phyloP scores from a whole-genome alignment of 108 stramenopile species.

The Nitzschia putrida region DNA sequence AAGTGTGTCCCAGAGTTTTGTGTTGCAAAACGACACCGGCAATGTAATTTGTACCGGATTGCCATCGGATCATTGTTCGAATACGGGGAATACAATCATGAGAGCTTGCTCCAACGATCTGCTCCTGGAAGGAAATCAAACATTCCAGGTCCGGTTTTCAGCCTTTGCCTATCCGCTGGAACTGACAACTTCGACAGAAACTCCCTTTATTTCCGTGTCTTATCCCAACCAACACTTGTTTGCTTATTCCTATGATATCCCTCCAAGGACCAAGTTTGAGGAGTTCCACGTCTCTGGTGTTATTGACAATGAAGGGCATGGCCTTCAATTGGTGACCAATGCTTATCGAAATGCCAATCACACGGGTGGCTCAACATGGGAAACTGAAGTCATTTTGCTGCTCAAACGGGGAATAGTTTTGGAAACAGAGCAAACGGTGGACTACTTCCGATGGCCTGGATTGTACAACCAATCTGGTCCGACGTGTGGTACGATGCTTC shows the following conservation, averaged over 20 bases:
- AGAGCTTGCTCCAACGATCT: constrained; percentile 36
- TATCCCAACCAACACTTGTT: constrained; percentile 5
- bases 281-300: constrained; percentile 13
- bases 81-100: constrained; percentile 27
- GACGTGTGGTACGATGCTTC: constrained; percentile 2
- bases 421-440: background rate
- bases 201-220: background rate
- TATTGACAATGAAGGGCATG: background rate
- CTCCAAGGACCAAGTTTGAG: background rate
- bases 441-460: constrained; percentile 4
- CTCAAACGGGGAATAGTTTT: constrained; percentile 10
- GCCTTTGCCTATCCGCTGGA: constrained; percentile 12
- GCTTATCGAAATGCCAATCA: constrained; percentile 13
- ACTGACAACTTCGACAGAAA: background rate
- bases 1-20: background rate
- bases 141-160: constrained; percentile 1
- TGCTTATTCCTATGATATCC: constrained; percentile 17
- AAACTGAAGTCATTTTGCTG: constrained; percentile 6
- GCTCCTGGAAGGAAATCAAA: background rate
- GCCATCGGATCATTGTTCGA: constrained; percentile 31
- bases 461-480: constrained; percentile 16
- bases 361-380: constrained; percentile 14
- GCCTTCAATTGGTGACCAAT: constrained; percentile 21
- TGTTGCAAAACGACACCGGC: background rate
- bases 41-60: constrained; percentile 21